Evolutionary conservation across 768 basidiomycete species (phyloP), one percentile per base, ranked within the genome.

Genomic region (Sarcodon aspratus): DNA sequence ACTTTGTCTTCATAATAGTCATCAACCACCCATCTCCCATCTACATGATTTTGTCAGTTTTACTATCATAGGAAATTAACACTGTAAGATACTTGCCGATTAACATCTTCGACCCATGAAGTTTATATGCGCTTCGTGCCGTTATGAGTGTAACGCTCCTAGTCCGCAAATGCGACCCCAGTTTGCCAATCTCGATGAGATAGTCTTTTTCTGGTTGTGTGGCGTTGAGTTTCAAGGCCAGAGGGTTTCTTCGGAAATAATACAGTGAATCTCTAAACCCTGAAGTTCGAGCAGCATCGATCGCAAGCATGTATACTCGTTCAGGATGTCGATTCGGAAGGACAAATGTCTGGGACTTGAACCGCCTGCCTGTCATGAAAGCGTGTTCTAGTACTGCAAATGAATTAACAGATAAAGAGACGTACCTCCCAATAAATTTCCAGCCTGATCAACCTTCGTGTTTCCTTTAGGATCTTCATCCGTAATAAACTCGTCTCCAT

Each of bases 221-320:
- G 33, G 91, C 90, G 54, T 84, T 85, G 51, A 96, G 75, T 65
- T 98, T 98, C 70, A 93, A 73, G 12, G 95, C 85, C 31, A 91
- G 79, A 0, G 80, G 79, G 54, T 95, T 96, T 6, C 92, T 78
- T 3, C 96, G 85, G 67, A 97, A 94, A 66, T 97, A 97, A 66
- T 97, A 96, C n/a, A 98, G 70, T 8, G 96, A 97, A 64, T 98
- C 96, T 44, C 92, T 79, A 67, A 92, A 97, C 4, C 96, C 96
- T 15, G 91, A 94, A 8, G 90, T 89, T 27, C 95, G 81, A 0
- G 96, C 96, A 3, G 93, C 95, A 59, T 99, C 96, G 50, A 99
- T 98, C 17, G 95, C 93, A 37, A 98, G 85, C 79, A 96, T 88
- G 67, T 96, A 99, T 52, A 79, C 73, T 42, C 85, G 76, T 27